Evolutionary conservation across 2,329 filamentous ascomycete species (phyloP), one percentile per base, ranked within the genome.

Genomic region (Xylogone sp.): DNA sequence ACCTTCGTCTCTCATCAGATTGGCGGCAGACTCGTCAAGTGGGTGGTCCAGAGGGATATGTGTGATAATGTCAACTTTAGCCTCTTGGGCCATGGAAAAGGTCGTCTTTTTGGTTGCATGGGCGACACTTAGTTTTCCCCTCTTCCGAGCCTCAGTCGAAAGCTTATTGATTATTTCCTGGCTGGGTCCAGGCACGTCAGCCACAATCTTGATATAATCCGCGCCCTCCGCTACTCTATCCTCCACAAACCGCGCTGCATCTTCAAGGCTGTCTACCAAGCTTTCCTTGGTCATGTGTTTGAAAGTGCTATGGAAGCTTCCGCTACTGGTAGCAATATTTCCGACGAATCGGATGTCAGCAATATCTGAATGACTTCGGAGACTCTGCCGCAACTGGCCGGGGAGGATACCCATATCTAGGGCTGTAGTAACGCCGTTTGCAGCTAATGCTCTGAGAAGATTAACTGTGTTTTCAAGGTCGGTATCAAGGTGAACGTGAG

Each of bases 121-220:
- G 10, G 50, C 46, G 18, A 58, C 45, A 21, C 21, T 42, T 21
- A 46, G 39, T 34, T 44, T 54, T 7, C 46, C 42, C 18, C 44
- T 10, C n/a, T 48, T 42, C 19, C 42, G 44, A 13, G 50, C 48
- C 10, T 45, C 46, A 6, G 24, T 13, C 8, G 34, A 45, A 10
- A 54, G 34, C 12, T 43, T 24, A 22, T 48, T 51, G 9, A 52
- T 19, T 2, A 42, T 42, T 39, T 49, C 49, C n/a, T 46, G 45
- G n/a, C 21, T 46, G 7, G 42, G 49, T 8, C 49, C 49, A 13
- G 21, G 42, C 19, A 44, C 18, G 20, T 56, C 50, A 6, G 48
- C 42, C 3, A 56, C 39, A 29, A 56, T 44, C 19, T 56, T 53
- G 48, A 56, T 53, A 39, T 56, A 56, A 24, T 51, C 42, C 2